Conservation (phyloP, 2,329 filamentous ascomycete species). For the Plectosphaerella plurivora region DNA sequence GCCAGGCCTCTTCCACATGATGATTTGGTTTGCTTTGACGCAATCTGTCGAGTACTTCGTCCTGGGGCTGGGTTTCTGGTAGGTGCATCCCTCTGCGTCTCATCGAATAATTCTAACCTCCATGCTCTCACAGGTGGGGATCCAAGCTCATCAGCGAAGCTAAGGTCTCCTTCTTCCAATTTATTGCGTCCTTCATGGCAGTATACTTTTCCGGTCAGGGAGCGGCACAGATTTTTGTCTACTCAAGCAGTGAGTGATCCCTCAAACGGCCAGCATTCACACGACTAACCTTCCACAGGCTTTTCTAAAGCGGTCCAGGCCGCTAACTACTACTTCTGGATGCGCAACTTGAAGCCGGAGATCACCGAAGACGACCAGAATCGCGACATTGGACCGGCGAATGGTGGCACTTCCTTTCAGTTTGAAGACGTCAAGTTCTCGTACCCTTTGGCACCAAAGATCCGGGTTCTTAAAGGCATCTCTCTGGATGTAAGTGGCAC, state of each 20-base stretch:
- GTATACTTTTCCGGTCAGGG: constrained; percentile 19
- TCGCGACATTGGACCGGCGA: not conserved
- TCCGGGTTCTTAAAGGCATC: constrained; percentile 9
- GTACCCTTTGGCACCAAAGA: constrained; percentile 6
- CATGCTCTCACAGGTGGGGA: not conserved
- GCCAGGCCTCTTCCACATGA: constrained; percentile 13
- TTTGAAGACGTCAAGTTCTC: constrained; percentile 5
- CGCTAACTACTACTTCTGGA: constrained; percentile 32
- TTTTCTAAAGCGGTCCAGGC: constrained; percentile 30
- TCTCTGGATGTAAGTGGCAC: not conserved
- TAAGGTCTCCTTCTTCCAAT: constrained; percentile 4
- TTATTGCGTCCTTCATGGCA: constrained; percentile 24
- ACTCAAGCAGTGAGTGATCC: constrained; percentile 1
- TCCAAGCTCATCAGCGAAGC: not conserved
- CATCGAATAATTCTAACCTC: not conserved
- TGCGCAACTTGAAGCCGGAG: constrained; percentile 16
- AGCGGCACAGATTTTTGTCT: constrained; percentile 4
- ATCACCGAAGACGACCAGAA: not conserved
- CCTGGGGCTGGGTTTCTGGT: constrained; percentile 31
- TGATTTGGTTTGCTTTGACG: constrained; percentile 18
- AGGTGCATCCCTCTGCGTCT: not conserved
- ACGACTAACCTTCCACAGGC: constrained; percentile 9
- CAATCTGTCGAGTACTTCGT: constrained; percentile 25
- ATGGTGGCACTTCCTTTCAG: not conserved
- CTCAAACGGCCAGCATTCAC: not conserved